A percentile compares a stretch with the other conserved stretches of the same genome.
Conservation (phyloP, 1,139 yeast genomes). For the Kurtzmaniella quercitrusa region DNA sequence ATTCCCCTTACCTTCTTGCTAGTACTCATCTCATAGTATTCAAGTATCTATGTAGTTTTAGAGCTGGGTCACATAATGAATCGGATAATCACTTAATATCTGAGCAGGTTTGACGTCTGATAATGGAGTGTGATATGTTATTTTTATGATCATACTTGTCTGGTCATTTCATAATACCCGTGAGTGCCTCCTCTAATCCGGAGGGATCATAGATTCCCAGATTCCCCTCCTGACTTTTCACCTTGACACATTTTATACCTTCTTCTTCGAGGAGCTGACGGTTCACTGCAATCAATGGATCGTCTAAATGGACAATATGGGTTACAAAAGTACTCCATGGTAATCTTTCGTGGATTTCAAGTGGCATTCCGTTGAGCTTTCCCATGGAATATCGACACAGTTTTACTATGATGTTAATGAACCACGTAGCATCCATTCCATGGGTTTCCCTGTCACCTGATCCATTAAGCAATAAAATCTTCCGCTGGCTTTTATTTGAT, state of each 20-base stretch:
- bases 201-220: conserved; percentile 33
- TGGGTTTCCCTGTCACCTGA: conserved; percentile 71
- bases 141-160: too few relatives aligned
- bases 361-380: conserved; percentile 7
- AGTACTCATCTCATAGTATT: too few relatives aligned
- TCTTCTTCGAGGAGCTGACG: conserved; percentile 21
- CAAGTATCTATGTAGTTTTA: too few relatives aligned
- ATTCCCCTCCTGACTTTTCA: conserved; percentile 21
- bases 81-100: too few relatives aligned
- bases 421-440: conserved; percentile 59
- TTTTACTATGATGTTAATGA: conserved; percentile 50
- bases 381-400: conserved; percentile 40
- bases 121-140: too few relatives aligned
- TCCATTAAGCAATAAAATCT: conserved; percentile 66
- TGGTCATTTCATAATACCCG: conserved; percentile 2
- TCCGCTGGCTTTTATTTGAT: conserved; percentile 34
- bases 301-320: conserved; percentile 51
- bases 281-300: conserved; percentile 48
- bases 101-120: too few relatives aligned
- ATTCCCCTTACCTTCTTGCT: too few relatives aligned
- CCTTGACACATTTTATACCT: conserved; percentile 47
- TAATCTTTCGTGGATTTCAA: conserved; percentile 8
- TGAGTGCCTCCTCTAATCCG: conserved; percentile 31
- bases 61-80: too few relatives aligned
- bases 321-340: conserved; percentile 47